Base-by-base conservation (phyloP, 768 basidiomycete genomes). In the Macrolepiota dolichaula region DNA sequence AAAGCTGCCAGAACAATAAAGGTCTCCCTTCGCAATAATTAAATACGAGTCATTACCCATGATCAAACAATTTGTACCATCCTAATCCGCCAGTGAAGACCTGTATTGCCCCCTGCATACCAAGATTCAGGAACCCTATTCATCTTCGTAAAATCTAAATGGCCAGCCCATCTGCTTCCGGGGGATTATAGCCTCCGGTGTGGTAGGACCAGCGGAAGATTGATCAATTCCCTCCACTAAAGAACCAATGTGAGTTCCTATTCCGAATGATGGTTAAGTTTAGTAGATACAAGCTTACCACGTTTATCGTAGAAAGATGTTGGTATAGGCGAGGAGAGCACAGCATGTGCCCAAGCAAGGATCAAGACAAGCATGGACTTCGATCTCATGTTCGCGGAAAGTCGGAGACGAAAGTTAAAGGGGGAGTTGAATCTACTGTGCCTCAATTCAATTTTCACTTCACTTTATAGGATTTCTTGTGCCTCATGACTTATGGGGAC, bases 111-210 rank as follows among this genome's bases (percentile, higher is more conserved):
- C 29, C 29, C 29, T 3, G 29, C 7, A 32, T 3, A 32, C 1
- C 19, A 17, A 22, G 19, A n/a, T 42, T 42, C 29, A 32, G 29
- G 3, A 25, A 4, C 11, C 13, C 29, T 50, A 58, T 38, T 58
- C 57, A 15, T 42, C 57, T 3, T 58, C 57, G 25, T 58, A 58
- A 17, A 24, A 25, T 37, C 57, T 49, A 35, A 58, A 58, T 0
- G 40, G 38, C 57, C 57, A 58, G 35, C 57, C 57, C 13, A n/a
- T 36, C 3, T 54, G 35, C 12, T 44, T 17, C 52, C 36, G 17
- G 42, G 17, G 11, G 22, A 36, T 44, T 1, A 15, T 6, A 25
- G 54, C 4, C 54, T 6, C 38, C n/a, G 19, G 22, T 42, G 37
- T 38, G 25, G 25, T 27, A 9, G 47, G 12, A 49, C 12, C 22